Base-by-base conservation (phyloP, 75 land plant species). In the Cunninghamia lanceolata region DNA sequence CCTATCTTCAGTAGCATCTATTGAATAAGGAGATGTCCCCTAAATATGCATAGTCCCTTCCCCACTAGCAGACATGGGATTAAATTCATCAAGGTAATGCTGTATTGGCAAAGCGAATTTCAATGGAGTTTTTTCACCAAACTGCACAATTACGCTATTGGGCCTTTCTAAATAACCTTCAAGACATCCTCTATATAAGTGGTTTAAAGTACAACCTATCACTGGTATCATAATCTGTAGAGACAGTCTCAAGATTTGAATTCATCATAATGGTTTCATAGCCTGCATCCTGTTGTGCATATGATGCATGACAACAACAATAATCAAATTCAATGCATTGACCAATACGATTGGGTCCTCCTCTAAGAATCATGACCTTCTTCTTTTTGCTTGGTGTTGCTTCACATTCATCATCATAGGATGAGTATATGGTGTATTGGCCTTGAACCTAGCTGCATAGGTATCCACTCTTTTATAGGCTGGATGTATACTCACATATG, bases 201-300 rank as follows among this genome's bases (percentile, higher is more conserved):
- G 99, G 99, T 85, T 98, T 99, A 87, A 98, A 98, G 91, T 96
- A 98, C 25, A 98, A 92, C 5, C 99, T 91, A 81, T 98, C 99
- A 91, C 99, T 98, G 1, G 99, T n/a, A n/a, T n/a, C n/a, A n/a
- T n/a, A n/a, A n/a, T n/a, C n/a, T n/a, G n/a, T n/a, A n/a, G n/a
- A n/a, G 32, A 98, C 99, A 11, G 99, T 98, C 85, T 98, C 99
- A 56, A 99, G 99, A 84, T 98, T 98, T 76, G 99, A 98, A 79
- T 98, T 98, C 99, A 98, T 95, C 99, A 98, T 98, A 43, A 98
- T 98, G 71, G 99, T 98, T 85, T 98, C 99, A 89, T 91, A 98
- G 39, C 97, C 99, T 79, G 94, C 96, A 87, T 87, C 91, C 98
- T 96, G 93, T 87, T 96, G 99, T 30, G 96, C 94, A 88, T 96